Conservation (phyloP, 768 basidiomycete species). For the Leccinum subtestaceum region DNA sequence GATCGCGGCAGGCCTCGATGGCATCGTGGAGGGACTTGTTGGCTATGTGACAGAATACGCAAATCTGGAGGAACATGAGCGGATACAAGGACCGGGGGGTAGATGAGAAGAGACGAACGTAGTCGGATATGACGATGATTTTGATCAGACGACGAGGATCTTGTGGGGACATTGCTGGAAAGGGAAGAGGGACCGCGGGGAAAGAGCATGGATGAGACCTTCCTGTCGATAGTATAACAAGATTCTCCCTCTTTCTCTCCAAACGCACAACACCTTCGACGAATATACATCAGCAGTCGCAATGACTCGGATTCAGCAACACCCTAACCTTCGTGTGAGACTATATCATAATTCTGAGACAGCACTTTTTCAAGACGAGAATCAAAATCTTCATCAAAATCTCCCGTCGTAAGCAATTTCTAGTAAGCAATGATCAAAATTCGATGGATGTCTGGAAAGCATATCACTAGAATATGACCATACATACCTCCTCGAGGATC, state of each 20-base stretch:
- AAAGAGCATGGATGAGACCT: slow-evolving; percentile 26
- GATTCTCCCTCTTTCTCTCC: too few species aligned
- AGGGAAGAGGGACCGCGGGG: slow-evolving; percentile 3
- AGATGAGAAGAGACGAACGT: slow-evolving; percentile 20
- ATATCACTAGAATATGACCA: background rate
- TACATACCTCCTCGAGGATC: slow-evolving; percentile 6
- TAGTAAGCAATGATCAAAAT: background rate
- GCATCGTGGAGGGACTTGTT: too few species aligned
- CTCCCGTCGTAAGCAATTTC: background rate
- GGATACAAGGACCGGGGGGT: too few species aligned
- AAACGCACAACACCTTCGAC: too few species aligned
- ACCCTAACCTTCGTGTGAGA: background rate
- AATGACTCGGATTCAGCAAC: too few species aligned
- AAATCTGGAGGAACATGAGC: too few species aligned
- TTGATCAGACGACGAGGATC: slow-evolving; percentile 22
- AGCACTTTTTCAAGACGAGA: background rate
- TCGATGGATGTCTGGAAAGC: background rate
- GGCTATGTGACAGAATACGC: too few species aligned
- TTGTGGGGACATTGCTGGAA: slow-evolving; percentile 19
- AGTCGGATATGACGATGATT: slow-evolving; percentile 36
- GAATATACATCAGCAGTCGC: too few species aligned
- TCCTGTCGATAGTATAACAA: too few species aligned
- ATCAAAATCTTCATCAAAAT: background rate
- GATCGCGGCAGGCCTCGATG: too few species aligned
- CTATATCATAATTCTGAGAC: background rate